Conservation (phyloP, 139 green algal genomes). For the Zygnema cylindricum region DNA sequence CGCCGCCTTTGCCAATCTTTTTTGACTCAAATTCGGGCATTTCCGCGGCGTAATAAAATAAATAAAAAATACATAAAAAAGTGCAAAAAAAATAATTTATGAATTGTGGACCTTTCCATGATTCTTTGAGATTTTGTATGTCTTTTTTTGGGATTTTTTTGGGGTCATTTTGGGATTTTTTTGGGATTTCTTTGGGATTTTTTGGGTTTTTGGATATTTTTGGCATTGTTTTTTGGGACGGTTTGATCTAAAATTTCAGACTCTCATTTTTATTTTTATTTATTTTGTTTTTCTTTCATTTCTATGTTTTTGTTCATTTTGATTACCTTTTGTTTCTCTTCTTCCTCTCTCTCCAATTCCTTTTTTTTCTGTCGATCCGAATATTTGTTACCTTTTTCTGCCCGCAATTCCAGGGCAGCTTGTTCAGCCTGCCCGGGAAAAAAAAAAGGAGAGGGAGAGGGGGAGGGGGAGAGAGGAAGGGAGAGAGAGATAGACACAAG, state of each 20-base stretch:
- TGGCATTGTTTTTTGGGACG: too few relatives aligned
- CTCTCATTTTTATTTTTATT: too few relatives aligned
- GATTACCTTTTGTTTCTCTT: constrained; percentile 38
- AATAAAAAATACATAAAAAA: too few relatives aligned
- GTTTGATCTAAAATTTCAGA: too few relatives aligned
- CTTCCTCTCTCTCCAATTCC: constrained; percentile 33
- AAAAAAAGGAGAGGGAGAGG: too few relatives aligned
- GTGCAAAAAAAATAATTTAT: too few relatives aligned
- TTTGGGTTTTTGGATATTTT: neutral
- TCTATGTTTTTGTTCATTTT: neutral
- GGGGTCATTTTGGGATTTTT: neutral
- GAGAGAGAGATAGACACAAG: too few relatives aligned
- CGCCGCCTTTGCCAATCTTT: too few relatives aligned
- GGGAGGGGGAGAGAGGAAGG: too few relatives aligned
- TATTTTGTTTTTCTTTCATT: neutral
- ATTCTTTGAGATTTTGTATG: neutral
- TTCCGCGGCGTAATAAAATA: too few relatives aligned
- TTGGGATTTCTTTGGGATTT: neutral
- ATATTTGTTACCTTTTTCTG: constrained; percentile 40
- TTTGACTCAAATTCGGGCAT: too few relatives aligned
- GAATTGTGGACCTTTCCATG: too few relatives aligned
- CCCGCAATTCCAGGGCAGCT: constrained; percentile 31
- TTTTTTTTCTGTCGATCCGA: constrained; percentile 30
- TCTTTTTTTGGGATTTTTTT: constrained; percentile 5
- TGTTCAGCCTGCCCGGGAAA: constrained; percentile 50